Evolutionary conservation across 768 basidiomycete species (phyloP).

Genomic region (Imleria badia): DNA sequence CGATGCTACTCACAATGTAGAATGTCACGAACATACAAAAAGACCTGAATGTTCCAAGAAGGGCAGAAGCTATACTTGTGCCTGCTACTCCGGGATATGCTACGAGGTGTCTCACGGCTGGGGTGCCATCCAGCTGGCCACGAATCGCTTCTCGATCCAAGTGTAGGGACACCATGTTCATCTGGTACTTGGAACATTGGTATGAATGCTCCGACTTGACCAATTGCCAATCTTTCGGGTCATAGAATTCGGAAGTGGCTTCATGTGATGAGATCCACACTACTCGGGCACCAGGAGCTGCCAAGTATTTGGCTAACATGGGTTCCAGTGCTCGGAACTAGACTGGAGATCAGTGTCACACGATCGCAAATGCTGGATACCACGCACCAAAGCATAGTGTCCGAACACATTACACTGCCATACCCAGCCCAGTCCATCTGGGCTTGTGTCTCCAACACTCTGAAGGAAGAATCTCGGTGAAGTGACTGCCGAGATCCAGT

Average conservation of each 20-base stretch:
- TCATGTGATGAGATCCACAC: slow-evolving; percentile 81
- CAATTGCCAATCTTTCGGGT: slow-evolving; percentile 72
- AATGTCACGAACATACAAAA: slow-evolving; percentile 53
- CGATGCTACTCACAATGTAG: slow-evolving; percentile 54
- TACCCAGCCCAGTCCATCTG: slow-evolving; percentile 72
- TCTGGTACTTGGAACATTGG: slow-evolving; percentile 73
- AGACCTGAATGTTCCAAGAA: slow-evolving; percentile 47
- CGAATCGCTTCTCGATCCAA: slow-evolving; percentile 49
- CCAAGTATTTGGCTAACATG: slow-evolving; percentile 47
- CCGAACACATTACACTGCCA: slow-evolving; percentile 88
- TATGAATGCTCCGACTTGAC: slow-evolving; percentile 61
- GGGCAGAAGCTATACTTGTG: slow-evolving; percentile 56
- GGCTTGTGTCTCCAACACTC: slow-evolving; percentile 53
- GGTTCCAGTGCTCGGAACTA: slow-evolving; percentile 66
- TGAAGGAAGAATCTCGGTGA: slow-evolving; percentile 59
- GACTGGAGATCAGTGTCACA: slow-evolving; percentile 3
- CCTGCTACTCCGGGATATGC: slow-evolving; percentile 69
- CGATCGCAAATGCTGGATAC: neutral
- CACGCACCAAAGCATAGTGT: slow-evolving; percentile 72
- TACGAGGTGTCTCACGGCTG: slow-evolving; percentile 49
- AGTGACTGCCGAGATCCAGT: slow-evolving; percentile 50
- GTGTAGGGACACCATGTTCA: slow-evolving; percentile 59
- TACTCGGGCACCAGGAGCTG: slow-evolving; percentile 51
- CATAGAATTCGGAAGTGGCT: slow-evolving; percentile 52
- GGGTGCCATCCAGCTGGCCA: slow-evolving; percentile 15